A percentile compares a stretch with the other conserved stretches of the same genome.
Conservation (phyloP, 306 rosid species). For the Hippophae tibetana region DNA sequence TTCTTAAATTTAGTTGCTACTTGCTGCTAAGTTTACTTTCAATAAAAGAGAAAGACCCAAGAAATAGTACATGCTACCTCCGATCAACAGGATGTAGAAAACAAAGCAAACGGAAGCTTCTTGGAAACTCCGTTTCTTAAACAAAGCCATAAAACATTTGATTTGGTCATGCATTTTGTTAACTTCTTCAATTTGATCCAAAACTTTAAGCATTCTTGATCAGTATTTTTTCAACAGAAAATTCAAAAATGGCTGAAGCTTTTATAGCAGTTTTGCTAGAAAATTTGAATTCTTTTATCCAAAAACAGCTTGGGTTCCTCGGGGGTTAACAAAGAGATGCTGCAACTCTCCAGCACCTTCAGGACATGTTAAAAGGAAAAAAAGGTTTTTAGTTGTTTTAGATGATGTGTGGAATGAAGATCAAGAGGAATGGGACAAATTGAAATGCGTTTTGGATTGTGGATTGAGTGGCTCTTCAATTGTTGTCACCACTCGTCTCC, state of each 20-base stretch:
- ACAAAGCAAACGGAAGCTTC: no score
- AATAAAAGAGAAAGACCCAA: no score
- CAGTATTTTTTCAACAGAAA: not conserved
- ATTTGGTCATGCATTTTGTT: no score
- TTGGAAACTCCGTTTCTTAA: no score
- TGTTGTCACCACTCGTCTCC: slow-evolving; percentile 27
- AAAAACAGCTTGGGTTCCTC: slow-evolving; percentile 1
- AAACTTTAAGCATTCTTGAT: not conserved
- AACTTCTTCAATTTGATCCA: no score
- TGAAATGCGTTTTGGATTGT: slow-evolving; percentile 20
- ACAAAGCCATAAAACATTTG: no score
- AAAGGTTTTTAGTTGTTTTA: slow-evolving; percentile 25
- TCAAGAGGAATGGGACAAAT: slow-evolving; percentile 18
- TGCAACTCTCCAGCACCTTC: slow-evolving; percentile 13
- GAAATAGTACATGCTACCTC: no score
- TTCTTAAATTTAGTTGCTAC: no score
- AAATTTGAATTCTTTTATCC: slow-evolving; percentile 6
- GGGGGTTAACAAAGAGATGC: slow-evolving; percentile 13
- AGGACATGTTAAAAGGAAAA: slow-evolving; percentile 5
- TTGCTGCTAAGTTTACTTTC: no score
- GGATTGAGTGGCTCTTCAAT: slow-evolving; percentile 27
- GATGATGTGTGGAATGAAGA: slow-evolving; percentile 41
- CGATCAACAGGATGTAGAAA: no score
- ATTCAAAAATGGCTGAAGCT: slow-evolving; percentile 8
- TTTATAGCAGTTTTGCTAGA: not conserved